phyloP scores from a whole-genome alignment of 108 stramenopile genomes.

The Schizochytrium sp. region DNA sequence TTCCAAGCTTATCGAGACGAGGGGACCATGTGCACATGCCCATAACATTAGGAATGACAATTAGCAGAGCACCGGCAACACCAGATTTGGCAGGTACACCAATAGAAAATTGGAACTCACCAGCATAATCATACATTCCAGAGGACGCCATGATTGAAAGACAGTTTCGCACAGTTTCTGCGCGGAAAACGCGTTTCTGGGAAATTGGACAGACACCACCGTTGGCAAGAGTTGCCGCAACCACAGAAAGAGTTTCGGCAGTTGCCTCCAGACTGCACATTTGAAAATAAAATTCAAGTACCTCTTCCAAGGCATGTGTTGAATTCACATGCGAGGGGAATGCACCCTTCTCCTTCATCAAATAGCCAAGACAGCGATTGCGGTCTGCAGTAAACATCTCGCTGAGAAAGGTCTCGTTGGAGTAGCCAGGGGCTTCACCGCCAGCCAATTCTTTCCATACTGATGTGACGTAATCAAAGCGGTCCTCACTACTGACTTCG shows the following conservation, averaged over 20 bases:
- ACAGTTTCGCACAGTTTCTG: conserved; percentile 55
- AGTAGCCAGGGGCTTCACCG: conserved; percentile 65
- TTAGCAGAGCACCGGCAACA: conserved; percentile 69
- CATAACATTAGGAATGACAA: conserved; percentile 69
- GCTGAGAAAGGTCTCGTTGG: conserved; percentile 69
- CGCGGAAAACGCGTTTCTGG: conserved; percentile 65
- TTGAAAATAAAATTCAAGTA: conserved; percentile 69
- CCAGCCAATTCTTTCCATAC: conserved; percentile 68
- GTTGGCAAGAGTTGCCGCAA: conserved; percentile 72
- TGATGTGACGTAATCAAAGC: conserved; percentile 62
- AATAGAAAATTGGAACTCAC: conserved; percentile 67
- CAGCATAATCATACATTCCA: conserved; percentile 74
- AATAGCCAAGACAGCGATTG: conserved; percentile 71
- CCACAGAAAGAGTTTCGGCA: conserved; percentile 61
- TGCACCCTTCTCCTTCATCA: conserved; percentile 64
- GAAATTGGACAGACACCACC: conserved; percentile 70
- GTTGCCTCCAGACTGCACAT: conserved; percentile 71
- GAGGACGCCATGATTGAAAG: conserved; percentile 67
- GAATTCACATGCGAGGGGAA: conserved; percentile 61
- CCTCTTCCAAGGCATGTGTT: conserved; percentile 62
- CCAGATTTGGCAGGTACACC: conserved; percentile 75
- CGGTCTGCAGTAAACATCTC: conserved; percentile 71
- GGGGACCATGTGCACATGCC: conserved; percentile 69
- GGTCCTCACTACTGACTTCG: conserved; percentile 30
- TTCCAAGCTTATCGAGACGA: conserved; percentile 73